Conservation (phyloP, 192 early-diverging fungal species). For the Spizellomyces punctatus region DNA sequence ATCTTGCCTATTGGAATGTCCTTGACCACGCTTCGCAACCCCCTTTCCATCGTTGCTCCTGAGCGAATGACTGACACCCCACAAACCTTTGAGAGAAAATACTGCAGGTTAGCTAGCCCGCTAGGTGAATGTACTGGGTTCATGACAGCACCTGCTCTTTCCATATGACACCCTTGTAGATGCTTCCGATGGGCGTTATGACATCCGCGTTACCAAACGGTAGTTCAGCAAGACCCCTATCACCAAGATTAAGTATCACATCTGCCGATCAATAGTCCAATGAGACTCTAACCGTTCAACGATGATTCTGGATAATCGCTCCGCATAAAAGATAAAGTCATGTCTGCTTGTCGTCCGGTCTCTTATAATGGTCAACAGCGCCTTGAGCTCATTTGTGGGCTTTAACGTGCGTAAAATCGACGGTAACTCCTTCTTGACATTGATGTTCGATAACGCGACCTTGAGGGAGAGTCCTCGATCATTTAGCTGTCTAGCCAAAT, state of each 20-base stretch:
- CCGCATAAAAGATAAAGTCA: slow-evolving; percentile 92
- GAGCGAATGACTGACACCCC: slow-evolving; percentile 86
- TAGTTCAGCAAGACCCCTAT: slow-evolving; percentile 68
- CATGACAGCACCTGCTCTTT: slow-evolving; percentile 36
- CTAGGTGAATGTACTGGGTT: slow-evolving; percentile 1
- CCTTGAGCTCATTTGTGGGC: slow-evolving; percentile 51
- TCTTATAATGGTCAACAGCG: slow-evolving; percentile 80
- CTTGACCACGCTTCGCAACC: slow-evolving; percentile 76
- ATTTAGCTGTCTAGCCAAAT: slow-evolving; percentile 81
- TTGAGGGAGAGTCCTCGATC: slow-evolving; percentile 56
- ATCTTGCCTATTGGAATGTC: slow-evolving; percentile 88
- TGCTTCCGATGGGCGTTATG: slow-evolving; percentile 60
- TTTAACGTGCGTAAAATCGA: slow-evolving; percentile 46
- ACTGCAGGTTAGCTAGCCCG: neutral
- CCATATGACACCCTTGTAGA: slow-evolving; percentile 57
- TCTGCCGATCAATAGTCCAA: neutral
- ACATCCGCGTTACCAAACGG: slow-evolving; percentile 50
- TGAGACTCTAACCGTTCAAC: slow-evolving; percentile 69
- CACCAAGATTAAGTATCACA: neutral
- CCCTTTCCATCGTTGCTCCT: slow-evolving; percentile 89
- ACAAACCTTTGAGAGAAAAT: slow-evolving; percentile 47
- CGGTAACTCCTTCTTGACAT: slow-evolving; percentile 29
- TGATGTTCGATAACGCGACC: slow-evolving; percentile 24
- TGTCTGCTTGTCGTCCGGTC: slow-evolving; percentile 69
- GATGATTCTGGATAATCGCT: slow-evolving; percentile 82